These are phyloP conservation scores for Bryoglossum gracile DNA, from an alignment of 495 filamentous ascomycete species.

Conservation along the genomic window DNA sequence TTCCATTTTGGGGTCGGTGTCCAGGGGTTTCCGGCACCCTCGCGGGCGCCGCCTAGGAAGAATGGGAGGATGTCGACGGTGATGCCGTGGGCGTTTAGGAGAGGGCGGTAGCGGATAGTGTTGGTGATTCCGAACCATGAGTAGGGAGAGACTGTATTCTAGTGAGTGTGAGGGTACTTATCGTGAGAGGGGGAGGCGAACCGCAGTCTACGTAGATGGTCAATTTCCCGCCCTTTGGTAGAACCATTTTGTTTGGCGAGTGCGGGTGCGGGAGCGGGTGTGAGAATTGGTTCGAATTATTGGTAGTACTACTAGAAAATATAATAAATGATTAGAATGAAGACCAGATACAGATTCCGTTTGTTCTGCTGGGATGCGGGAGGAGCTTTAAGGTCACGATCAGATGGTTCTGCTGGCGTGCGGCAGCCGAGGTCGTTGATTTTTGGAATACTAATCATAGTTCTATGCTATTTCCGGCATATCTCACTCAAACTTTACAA, in stretches of 20 bases:
- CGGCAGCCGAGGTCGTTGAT: too few relatives aligned
- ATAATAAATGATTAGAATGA: too few relatives aligned
- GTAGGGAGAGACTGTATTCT: constrained; percentile 9
- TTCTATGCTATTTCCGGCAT: too few relatives aligned
- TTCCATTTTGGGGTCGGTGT: constrained; percentile 12
- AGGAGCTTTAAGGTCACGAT: too few relatives aligned
- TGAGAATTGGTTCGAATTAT: not conserved
- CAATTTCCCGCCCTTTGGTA: constrained; percentile 5
- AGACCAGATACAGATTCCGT: too few relatives aligned
- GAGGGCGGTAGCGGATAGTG: constrained; percentile 1
- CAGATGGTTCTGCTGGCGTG: too few relatives aligned
- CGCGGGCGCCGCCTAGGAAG: constrained; percentile 14
- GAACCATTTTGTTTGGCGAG: too few relatives aligned
- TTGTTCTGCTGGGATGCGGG: too few relatives aligned
- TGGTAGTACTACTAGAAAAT: not conserved
- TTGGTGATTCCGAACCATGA: constrained; percentile 20
- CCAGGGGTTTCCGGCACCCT: constrained; percentile 9
- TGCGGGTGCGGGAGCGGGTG: too few relatives aligned
- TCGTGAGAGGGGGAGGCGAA: not conserved
- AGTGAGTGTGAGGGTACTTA: not conserved
- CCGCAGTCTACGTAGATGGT: constrained; percentile 19
- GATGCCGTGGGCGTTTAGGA: constrained; percentile 8
- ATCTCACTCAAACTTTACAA: too few relatives aligned
- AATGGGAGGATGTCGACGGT: constrained; percentile 17
- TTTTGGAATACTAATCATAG: too few relatives aligned